Evolutionary conservation across 805 yeast genomes (phyloP).

Genomic region (Saturnispora diversa): DNA sequence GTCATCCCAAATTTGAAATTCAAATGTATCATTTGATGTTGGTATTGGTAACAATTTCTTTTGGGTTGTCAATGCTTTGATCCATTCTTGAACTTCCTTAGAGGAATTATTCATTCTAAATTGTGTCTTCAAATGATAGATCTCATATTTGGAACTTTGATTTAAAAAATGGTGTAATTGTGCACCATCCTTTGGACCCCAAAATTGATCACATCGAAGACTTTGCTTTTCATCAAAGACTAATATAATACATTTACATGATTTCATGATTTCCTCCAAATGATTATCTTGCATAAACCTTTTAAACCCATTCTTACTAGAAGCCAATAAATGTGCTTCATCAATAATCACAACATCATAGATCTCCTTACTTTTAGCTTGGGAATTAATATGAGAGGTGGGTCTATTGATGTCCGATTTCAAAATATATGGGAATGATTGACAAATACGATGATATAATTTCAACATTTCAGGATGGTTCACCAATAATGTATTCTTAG

Average conservation of each 20-base stretch:
- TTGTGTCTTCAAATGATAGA: constrained; percentile 31
- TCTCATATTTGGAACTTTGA: constrained; percentile 11
- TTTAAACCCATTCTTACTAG: constrained; percentile 38
- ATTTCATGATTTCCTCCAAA: constrained; percentile 32
- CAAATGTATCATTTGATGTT: constrained; percentile 16
- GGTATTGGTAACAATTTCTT: constrained; percentile 33
- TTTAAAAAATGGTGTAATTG: constrained; percentile 20
- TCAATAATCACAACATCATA: constrained; percentile 37
- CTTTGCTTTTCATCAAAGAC: constrained; percentile 41
- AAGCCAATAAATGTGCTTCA: constrained; percentile 39
- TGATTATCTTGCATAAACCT: constrained; percentile 39
- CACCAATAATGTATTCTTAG: constrained; percentile 34
- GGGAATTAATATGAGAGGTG: constrained; percentile 35
- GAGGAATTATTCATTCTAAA: constrained; percentile 33
- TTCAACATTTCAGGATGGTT: constrained; percentile 44
- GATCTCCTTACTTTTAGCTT: constrained; percentile 22
- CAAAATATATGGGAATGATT: constrained; percentile 31
- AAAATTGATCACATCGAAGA: constrained; percentile 39
- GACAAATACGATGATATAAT: constrained; percentile 34
- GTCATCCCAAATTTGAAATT: constrained; percentile 32
- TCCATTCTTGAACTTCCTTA: constrained; percentile 35
- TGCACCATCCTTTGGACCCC: constrained; percentile 34
- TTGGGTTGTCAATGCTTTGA: constrained; percentile 28
- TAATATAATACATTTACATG: constrained; percentile 33
- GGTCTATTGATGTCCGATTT: constrained; percentile 38